Evolutionary conservation across 306 rosid species (phyloP), one percentile per base, ranked within the genome.

Genomic region (Quercus bicolor): DNA sequence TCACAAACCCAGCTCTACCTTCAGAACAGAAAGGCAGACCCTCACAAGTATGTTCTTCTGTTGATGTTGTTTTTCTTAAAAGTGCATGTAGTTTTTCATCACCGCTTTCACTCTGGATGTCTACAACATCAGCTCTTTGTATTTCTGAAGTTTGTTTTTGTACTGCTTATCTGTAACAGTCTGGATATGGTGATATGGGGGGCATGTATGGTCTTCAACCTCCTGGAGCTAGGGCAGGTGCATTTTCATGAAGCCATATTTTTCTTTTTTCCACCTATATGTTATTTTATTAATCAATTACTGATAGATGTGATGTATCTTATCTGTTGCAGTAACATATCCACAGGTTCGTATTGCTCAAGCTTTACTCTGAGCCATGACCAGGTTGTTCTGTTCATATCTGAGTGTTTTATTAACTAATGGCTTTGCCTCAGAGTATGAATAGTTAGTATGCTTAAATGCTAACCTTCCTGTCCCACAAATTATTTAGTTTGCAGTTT

Each of bases 11-110:
- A 77, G 87, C 80, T 87, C 80, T 96, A 72, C 99, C 99, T 66
- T 86, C 99, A 3, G 99, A 96, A 86, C 98, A 91, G 86, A 96
- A 90, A 84, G 98, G 98, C 73, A 88, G 93, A 80, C 65, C 96
- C 69, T 91, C 99, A 9, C 99, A 93, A 75, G 99, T 90, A 84
- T 74, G 89, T 79, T 29, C 56, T 37, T 19, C 45, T 34, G 71
- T 15, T 66, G 71, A 40, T 48, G 53, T 29, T 68, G 43, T 64
- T 81, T 55, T 28, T 64, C 2, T 71, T 77, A 9, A 64, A 64
- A 64, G 13, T 15, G n/a, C 13, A 65, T 65, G 48, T 29, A 65
- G 7, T 12, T 2, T 65, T 15, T 65, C 70, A 31, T 31, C 48
- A 31, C 9, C 12, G 26, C 26, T 68, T 68, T 33, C 24, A 33